Conservation (phyloP, 345 rosid species). For the Tarenaya hassleriana region DNA sequence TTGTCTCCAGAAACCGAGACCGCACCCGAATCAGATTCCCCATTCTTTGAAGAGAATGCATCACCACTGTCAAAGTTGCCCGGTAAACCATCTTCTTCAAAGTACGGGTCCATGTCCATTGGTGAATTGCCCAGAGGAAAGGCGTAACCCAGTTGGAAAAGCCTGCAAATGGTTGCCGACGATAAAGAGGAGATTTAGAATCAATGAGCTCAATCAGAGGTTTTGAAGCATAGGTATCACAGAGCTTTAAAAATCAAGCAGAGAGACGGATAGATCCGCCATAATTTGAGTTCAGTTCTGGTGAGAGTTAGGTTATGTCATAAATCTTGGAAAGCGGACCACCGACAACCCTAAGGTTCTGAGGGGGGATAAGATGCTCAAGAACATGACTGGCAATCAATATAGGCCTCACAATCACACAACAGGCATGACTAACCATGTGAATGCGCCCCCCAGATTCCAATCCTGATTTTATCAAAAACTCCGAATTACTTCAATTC, state of each 20-base stretch:
- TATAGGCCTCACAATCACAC: too few species aligned
- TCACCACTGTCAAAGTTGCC: constrained; percentile 31
- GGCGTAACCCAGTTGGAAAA: background rate
- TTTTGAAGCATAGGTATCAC: background rate
- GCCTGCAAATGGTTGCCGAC: constrained; percentile 17
- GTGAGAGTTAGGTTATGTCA: constrained; percentile 22
- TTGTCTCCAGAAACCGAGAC: constrained; percentile 24
- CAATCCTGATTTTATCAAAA: too few species aligned
- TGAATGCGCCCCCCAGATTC: too few species aligned
- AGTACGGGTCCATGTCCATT: constrained; percentile 33
- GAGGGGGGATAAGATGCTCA: too few species aligned
- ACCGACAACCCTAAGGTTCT: too few species aligned
- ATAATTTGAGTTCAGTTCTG: background rate
- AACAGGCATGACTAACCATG: too few species aligned
- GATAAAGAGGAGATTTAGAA: constrained; percentile 13
- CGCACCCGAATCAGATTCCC: constrained; percentile 16
- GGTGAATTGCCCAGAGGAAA: background rate
- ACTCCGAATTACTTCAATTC: too few species aligned
- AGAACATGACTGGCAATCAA: too few species aligned
- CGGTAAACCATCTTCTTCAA: constrained; percentile 28
- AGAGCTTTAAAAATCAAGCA: constrained; percentile 16
- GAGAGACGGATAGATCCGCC: background rate
- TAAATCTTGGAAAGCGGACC: background rate
- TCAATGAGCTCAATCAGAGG: background rate
- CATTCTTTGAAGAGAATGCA: constrained; percentile 27